Evolutionary conservation across 768 basidiomycete genomes (phyloP), one percentile per base, ranked within the genome.

Genomic region (Leccinum rimulosum): DNA sequence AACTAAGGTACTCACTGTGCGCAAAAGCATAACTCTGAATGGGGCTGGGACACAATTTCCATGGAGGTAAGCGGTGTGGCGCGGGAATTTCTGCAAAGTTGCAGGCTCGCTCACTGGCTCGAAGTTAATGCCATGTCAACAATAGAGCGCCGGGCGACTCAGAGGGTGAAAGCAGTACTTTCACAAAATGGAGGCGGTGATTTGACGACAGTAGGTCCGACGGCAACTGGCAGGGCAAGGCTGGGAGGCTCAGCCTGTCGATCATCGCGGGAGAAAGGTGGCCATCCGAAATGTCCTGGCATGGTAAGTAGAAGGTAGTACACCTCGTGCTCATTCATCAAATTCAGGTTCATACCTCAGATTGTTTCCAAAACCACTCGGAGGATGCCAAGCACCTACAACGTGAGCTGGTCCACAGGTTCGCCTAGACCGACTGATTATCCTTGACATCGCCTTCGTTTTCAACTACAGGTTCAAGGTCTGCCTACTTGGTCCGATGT

Each of bases 341-440:
- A 17, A 9, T 57, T 22, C 17, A 27, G 27, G 22, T 27, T 22
- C 17, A 25, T 35, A 2, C 9, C 3, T 30, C 36, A 7, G 49
- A 31, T 50, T 50, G 27, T 28, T 27, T 12, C 14, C 27, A 2
- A n/a, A n/a, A 14, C 1, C 27, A 15, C 15, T 15, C 48, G 15
- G 48, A 28, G 27, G 48, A 12, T 49, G 22, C 28, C 48, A 49
- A 49, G 8, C 22, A 28, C 27, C 17, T 22, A 17, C 25, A 25
- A 25, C 27, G 12, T 61, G 59, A 61, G 33, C 61, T 31, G 38
- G 61, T 30, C 53, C 47, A 9, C n/a, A 48, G 31, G 11, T 11
- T 22, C 28, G 15, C 6, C 33, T n/a, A 30, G 40, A 51, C 28
- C 31, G 47, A 43, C 48, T 36, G 33, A 12, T 28, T 22, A 17